Evolutionary conservation across 768 basidiomycete species (phyloP).

Genomic region (Hericium erinaceus): DNA sequence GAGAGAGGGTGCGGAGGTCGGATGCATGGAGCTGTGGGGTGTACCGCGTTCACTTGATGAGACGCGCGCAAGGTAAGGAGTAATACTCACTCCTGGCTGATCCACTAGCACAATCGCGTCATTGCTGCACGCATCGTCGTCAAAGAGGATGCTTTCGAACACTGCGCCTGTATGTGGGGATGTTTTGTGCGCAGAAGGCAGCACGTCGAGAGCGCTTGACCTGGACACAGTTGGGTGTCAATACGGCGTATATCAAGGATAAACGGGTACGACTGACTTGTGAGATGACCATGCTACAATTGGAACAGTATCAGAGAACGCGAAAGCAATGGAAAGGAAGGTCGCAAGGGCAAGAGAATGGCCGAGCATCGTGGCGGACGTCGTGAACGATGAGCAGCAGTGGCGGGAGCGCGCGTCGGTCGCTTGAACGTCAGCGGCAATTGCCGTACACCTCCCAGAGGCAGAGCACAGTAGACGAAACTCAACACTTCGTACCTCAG

Average conservation of each 20-base stretch:
- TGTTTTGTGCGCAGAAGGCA: background rate
- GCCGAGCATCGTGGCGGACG: background rate
- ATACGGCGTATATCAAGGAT: background rate
- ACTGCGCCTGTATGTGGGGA: background rate
- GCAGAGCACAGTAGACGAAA: too few species aligned
- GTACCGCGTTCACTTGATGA: background rate
- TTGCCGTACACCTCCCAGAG: background rate
- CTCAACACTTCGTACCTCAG: too few species aligned
- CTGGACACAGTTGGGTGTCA: background rate
- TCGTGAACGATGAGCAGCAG: background rate
- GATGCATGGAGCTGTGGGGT: slow-evolving; percentile 56
- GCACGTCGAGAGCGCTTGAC: background rate
- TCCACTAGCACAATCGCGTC: slow-evolving; percentile 46
- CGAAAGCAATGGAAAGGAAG: background rate
- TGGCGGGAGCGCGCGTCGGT: background rate
- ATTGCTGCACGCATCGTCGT: background rate
- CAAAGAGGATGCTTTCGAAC: background rate
- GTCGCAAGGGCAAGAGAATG: background rate
- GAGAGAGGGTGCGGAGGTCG: slow-evolving; percentile 56
- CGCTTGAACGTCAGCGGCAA: background rate
- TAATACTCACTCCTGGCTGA: slow-evolving; percentile 56
- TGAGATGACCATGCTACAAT: slow-evolving; percentile 2
- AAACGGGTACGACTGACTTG: background rate
- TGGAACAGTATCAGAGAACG: slow-evolving; percentile 1
- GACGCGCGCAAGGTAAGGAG: background rate